Evolutionary conservation across 1,139 yeast species (phyloP).

Genomic region (Blastobotrys malaysiensis): DNA sequence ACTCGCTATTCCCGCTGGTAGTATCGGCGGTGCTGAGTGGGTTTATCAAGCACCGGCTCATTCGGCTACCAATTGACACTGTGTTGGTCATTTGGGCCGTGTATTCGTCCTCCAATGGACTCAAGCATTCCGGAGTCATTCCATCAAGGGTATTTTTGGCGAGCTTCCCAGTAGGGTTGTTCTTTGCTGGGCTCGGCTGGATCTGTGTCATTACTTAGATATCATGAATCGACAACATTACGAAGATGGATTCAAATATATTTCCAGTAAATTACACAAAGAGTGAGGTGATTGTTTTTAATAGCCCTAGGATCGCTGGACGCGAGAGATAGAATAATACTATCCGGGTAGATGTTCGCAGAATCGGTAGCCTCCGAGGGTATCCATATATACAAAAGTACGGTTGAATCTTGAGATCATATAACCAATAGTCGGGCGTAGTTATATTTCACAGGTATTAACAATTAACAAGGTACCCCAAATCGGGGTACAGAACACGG

Average conservation of each 20-base stretch:
- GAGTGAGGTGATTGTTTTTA: too few relatives aligned
- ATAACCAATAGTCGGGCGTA: too few relatives aligned
- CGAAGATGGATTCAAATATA: not conserved
- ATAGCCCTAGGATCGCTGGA: too few relatives aligned
- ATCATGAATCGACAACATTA: not conserved
- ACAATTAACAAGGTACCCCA: too few relatives aligned
- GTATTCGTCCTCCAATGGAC: slow-evolving; percentile 60
- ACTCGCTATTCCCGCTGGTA: slow-evolving; percentile 73
- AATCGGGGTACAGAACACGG: too few relatives aligned
- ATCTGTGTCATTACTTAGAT: slow-evolving; percentile 60
- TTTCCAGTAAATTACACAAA: too few relatives aligned
- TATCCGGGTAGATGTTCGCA: too few relatives aligned
- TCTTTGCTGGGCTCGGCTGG: slow-evolving; percentile 73
- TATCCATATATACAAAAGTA: too few relatives aligned
- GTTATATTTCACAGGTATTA: too few relatives aligned
- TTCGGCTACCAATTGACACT: slow-evolving; percentile 50
- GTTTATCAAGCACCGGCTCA: slow-evolving; percentile 47
- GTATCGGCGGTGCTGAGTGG: slow-evolving; percentile 59
- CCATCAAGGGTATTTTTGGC: slow-evolving; percentile 69
- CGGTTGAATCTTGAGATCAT: too few relatives aligned
- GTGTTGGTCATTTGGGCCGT: slow-evolving; percentile 66
- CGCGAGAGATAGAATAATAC: too few relatives aligned
- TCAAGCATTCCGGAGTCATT: slow-evolving; percentile 62
- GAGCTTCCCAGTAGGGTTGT: slow-evolving; percentile 71
- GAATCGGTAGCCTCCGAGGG: too few relatives aligned